A percentile compares a stretch with the other conserved stretches of the same genome.
phyloP scores from a whole-genome alignment of 441 rosid genomes.

The Omphalea diandra region DNA sequence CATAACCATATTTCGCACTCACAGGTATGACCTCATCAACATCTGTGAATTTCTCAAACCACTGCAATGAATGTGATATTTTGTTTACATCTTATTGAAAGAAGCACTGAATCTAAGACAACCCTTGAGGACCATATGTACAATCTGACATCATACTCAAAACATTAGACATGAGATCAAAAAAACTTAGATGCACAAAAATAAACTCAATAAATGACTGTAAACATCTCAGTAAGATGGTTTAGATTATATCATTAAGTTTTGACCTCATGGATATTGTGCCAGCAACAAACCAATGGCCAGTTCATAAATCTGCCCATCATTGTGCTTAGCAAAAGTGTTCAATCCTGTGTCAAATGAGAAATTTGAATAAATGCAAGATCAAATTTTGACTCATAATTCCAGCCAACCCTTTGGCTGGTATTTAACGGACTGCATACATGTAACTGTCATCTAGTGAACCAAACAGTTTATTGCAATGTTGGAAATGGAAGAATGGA shows the following conservation, averaged over 20 bases:
- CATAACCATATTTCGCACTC: conserved; percentile 93
- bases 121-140: neutral
- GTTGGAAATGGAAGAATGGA: neutral
- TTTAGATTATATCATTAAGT: neutral
- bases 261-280: neutral
- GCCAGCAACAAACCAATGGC: neutral
- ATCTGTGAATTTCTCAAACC: conserved; percentile 87
- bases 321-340: conserved; percentile 1
- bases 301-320: neutral
- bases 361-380: neutral
- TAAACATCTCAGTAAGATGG: neutral
- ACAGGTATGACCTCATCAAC: conserved; percentile 95
- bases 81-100: conserved; percentile 18
- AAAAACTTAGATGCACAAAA: neutral
- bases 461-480: neutral
- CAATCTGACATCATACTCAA: neutral
- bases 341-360: neutral
- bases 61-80: conserved; percentile 52
- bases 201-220: neutral
- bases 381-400: neutral
- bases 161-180: neutral
- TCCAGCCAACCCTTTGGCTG: neutral
- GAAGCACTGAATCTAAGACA: neutral
- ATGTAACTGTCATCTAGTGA: neutral
- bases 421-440: neutral